Conservation (phyloP, 305 asterid species). For the Solanum chacoense region DNA sequence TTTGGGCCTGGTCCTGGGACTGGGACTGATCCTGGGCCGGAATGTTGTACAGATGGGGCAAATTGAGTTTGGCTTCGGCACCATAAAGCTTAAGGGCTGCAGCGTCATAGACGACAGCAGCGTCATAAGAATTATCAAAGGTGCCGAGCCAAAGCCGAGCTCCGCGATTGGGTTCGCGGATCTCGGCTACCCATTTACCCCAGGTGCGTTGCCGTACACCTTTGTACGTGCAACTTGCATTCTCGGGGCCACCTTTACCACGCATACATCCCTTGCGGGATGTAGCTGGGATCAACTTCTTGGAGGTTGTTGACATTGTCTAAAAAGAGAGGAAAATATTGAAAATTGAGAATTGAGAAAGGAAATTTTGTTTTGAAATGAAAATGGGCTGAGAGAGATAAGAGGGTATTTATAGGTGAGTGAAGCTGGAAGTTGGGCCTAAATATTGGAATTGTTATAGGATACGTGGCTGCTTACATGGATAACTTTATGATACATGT, state of each 20-base stretch:
- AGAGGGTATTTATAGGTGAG: background rate
- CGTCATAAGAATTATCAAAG: slow-evolving; percentile 52
- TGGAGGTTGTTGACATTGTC: background rate
- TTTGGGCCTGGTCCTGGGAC: background rate
- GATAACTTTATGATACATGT: slow-evolving; percentile 11
- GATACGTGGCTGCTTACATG: slow-evolving; percentile 11
- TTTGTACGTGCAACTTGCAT: slow-evolving; percentile 55
- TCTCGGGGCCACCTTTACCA: slow-evolving; percentile 88
- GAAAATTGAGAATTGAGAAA: background rate
- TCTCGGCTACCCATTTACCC: slow-evolving; percentile 95
- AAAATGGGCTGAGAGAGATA: background rate
- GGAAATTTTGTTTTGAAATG: background rate
- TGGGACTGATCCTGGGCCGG: background rate
- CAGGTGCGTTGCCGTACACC: slow-evolving; percentile 80
- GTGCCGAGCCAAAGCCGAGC: slow-evolving; percentile 84
- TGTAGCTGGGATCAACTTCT: slow-evolving; percentile 29
- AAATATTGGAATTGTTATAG: background rate
- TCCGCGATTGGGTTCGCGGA: slow-evolving; percentile 72
- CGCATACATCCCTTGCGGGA: slow-evolving; percentile 70
- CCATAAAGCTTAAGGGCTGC: slow-evolving; percentile 65
- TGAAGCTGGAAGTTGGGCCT: background rate
- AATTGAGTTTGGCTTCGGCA: slow-evolving; percentile 42
- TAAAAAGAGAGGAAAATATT: background rate
- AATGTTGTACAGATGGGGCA: slow-evolving; percentile 38
- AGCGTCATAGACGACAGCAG: slow-evolving; percentile 68